Conservation (phyloP, 2,329 filamentous ascomycete genomes). For the Thermochaetoides dissita region DNA sequence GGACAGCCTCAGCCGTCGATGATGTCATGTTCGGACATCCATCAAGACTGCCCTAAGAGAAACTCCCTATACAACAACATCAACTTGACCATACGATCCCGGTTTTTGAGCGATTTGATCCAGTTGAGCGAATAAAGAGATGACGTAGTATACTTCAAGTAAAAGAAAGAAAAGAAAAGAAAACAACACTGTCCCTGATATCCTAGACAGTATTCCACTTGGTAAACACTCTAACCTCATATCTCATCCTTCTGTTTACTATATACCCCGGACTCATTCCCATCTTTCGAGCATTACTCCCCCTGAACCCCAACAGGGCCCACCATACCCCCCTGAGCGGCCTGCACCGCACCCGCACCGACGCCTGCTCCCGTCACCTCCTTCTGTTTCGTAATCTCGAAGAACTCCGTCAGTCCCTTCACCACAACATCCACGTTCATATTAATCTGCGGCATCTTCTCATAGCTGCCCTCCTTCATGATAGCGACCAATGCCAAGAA, state of each 20-base stretch:
- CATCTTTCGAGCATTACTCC: not conserved
- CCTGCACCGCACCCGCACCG: no score
- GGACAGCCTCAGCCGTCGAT: no score
- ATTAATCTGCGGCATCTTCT: conserved; percentile 72
- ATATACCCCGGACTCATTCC: not conserved
- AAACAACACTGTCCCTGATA: no score
- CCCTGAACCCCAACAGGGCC: conserved; percentile 2
- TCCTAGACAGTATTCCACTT: not conserved
- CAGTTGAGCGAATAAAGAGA: no score
- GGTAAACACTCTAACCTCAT: not conserved
- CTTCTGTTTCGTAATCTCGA: conserved; percentile 52
- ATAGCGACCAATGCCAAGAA: conserved; percentile 74
- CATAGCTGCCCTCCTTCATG: conserved; percentile 73
- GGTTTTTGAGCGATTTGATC: no score
- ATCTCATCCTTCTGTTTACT: not conserved
- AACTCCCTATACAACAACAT: no score
- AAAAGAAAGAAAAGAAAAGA: no score
- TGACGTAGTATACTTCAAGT: no score
- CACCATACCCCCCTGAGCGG: not conserved
- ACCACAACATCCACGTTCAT: conserved; percentile 79
- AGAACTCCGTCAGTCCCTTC: conserved; percentile 65
- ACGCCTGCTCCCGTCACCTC: conserved; percentile 1
- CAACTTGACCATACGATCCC: no score
- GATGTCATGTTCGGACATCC: no score
- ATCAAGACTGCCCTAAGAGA: no score